These are phyloP conservation scores for Nemania bipapillata DNA, from an alignment of 2,329 filamentous ascomycete genomes.

Conservation along the genomic window DNA sequence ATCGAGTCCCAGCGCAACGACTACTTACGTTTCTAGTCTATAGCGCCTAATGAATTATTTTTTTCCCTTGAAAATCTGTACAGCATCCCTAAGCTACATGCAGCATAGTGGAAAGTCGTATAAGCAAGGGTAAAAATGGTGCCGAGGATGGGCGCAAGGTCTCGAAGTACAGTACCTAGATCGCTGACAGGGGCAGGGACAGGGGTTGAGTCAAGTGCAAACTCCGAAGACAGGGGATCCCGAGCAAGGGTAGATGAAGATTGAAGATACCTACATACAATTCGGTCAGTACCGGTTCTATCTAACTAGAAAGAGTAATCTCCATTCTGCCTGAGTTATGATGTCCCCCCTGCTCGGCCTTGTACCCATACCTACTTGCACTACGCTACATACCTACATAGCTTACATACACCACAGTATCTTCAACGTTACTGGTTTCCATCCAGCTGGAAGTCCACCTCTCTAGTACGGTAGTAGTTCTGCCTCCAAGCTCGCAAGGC, in stretches of 20 bases:
- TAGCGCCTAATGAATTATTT: neutral
- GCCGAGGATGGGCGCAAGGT: conserved; percentile 16
- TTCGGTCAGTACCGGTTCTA: conserved; percentile 1
- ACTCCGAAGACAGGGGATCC: conserved; percentile 12
- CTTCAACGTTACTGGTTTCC: neutral
- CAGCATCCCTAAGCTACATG: conserved; percentile 13
- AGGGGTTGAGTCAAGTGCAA: conserved; percentile 11
- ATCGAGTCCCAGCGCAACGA: conserved; percentile 2
- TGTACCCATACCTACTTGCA: no score
- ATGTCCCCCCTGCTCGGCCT: no score
- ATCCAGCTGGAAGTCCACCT: neutral
- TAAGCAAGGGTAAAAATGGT: conserved; percentile 27
- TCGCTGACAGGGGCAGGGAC: conserved; percentile 36
- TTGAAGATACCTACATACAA: neutral
- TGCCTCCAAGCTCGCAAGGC: neutral
- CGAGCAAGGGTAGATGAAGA: neutral
- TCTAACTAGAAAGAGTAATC: conserved; percentile 35
- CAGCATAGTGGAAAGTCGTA: neutral
- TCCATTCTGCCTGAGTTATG: neutral
- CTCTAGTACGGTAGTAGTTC: neutral
- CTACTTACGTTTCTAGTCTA: neutral
- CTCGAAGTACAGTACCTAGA: conserved; percentile 39
- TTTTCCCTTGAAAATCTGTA: neutral
- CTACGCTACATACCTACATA: no score
- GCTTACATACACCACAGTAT: neutral